phyloP scores from a whole-genome alignment of 805 yeast species.

The Kurtzmaniella cleridarum region DNA sequence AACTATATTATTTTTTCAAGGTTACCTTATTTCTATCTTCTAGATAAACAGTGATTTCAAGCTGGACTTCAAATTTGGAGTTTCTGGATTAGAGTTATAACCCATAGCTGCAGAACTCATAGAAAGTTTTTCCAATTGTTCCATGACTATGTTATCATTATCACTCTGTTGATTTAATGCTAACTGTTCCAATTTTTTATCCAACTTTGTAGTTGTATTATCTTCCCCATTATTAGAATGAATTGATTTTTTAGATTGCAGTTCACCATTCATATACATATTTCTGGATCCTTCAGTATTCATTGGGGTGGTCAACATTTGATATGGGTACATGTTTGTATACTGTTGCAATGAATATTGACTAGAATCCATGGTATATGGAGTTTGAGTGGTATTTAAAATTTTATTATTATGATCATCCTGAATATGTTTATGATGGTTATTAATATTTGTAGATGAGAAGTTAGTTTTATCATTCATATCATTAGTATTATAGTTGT shows the following conservation, averaged over 20 bases:
- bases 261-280: constrained; percentile 1
- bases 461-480: neutral
- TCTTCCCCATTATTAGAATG: neutral
- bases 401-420: neutral
- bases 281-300: constrained; percentile 2
- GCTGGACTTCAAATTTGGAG: constrained; percentile 23
- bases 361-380: neutral
- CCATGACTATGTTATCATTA: constrained; percentile 34
- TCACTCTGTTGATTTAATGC: constrained; percentile 4
- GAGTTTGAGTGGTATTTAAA: no score
- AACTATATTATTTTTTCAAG: neutral
- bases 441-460: neutral
- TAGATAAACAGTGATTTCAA: constrained; percentile 21
- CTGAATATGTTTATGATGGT: constrained; percentile 1
- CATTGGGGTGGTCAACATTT: constrained; percentile 2
- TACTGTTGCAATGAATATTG: neutral
- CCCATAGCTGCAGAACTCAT: constrained; percentile 44
- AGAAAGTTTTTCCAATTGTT: constrained; percentile 42
- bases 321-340: neutral
- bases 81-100: constrained; percentile 39
- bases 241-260: neutral
- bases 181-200: neutral
- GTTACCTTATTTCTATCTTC: neutral
- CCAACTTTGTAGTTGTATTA: neutral
- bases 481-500: neutral